Conservation (phyloP, 495 filamentous ascomycete species). For the Penicillium parvum region DNA sequence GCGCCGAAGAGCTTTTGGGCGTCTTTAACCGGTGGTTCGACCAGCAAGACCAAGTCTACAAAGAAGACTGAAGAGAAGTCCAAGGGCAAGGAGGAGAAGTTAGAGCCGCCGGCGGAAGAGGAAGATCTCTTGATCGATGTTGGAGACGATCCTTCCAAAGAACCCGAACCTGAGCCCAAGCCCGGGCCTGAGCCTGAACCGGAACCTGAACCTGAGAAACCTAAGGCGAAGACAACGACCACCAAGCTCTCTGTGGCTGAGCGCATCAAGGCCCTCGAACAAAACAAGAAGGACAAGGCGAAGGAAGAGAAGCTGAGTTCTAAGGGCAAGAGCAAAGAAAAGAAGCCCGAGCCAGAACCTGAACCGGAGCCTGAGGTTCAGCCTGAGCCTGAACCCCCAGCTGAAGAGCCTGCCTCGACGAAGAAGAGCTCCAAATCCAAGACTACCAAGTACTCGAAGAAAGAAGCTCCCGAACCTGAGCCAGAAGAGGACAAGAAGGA, state of each 20-base stretch:
- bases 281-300: constrained; percentile 37
- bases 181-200: constrained; percentile 35
- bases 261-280: constrained; percentile 45
- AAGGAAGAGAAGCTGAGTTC: constrained; percentile 32
- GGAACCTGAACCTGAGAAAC: constrained; percentile 23
- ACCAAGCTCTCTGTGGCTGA: constrained; percentile 44
- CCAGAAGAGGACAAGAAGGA: constrained; percentile 16
- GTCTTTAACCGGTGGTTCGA: constrained; percentile 33
- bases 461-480: constrained; percentile 3
- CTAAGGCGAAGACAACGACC: constrained; percentile 40
- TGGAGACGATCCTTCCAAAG: constrained; percentile 24
- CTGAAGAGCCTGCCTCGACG: constrained; percentile 6
- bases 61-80: constrained; percentile 33
- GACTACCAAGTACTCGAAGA: not conserved
- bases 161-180: constrained; percentile 26
- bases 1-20: constrained; percentile 46
- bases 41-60: constrained; percentile 23
- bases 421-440: constrained; percentile 13
- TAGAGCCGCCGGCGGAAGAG: constrained; percentile 21
- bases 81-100: constrained; percentile 22
- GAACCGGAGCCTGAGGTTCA: constrained; percentile 31
- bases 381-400: constrained; percentile 19
- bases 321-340: constrained; percentile 23
- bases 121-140: constrained; percentile 30
- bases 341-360: constrained; percentile 12